Base-by-base conservation (phyloP, 306 rosid species). In the Vicia sativa region DNA sequence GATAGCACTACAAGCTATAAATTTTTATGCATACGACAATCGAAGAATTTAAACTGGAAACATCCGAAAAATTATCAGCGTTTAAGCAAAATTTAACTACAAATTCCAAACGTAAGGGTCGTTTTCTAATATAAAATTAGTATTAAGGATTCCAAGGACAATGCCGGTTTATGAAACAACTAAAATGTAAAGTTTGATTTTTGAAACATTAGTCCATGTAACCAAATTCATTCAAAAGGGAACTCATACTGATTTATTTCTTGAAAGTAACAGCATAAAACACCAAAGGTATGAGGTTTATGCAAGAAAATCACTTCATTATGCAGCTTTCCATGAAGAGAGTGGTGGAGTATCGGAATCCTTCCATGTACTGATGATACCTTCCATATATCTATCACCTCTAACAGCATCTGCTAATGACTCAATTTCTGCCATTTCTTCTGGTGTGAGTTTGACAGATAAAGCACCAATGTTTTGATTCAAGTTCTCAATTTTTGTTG, bases 391-490 rank as follows among this genome's bases (percentile, higher is more conserved):
- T 69, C 91, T 63, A 0, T 59, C 84, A 9, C 96, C 91, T 71
- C 65, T 78, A 8, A 84, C 78, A 1, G 23, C 67, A 71, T 75
- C 87, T 1, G 41, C 91, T 5, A 35, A 80, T 2, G 88, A 82
- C 68, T 87, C 89, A 1, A 87, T 78, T 69, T 87, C 87, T 12
- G 70, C 79, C 82, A 81, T 53, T 42, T 91, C 93, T 75, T 85
- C 84, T 5, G 81, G 77, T 35, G 86, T 78, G 12, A 88, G 81
- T 60, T 86, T 86, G 9, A 91, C 76, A 0, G 88, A 78, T 34
- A 91, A 61, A 56, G 91, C 91, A 4, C 67, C 86, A 1, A 86
- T 77, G 48, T 91, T 91, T 52, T 87, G 80, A 45, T 88, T 67
- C 0, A 88, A 56, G 78, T 88, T 86, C 61, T 73, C 78, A 8